Base-by-base conservation (phyloP, 169 alveolate species). In the Eimeria acervulina region DNA sequence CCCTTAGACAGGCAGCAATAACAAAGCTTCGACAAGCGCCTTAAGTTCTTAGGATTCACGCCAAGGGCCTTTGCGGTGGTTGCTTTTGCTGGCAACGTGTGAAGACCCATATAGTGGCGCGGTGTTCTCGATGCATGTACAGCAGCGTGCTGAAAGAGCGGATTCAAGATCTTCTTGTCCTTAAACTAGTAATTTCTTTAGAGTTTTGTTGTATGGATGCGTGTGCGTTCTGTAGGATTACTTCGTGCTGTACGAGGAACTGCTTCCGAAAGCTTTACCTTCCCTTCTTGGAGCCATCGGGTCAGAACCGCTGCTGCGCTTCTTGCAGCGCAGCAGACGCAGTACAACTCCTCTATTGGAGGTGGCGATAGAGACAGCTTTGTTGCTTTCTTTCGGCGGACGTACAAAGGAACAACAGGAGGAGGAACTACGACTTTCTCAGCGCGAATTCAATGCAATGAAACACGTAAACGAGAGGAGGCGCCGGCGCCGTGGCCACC, bases 251-350 rank as follows among this genome's bases (percentile, higher is more conserved):
- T 95, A 74, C 31, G 70, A 36, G 26, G 40, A 84, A 28, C 76
- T 95, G 21, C 90, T 95, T 15, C 96, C 96, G 15, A 42, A 95
- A 44, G 94, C 96, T 1, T 61, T 95, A 8, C 80, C 96, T 38
- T 40, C 84, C 28, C 89, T 95, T 51, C 74, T 95, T 19, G 78
- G 93, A 28, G 93, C 93, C 13, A 31, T 95, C 0, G 91, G 72
- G 84, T 85, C 85, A 28, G 90, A n/a, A 17, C 83, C 44, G 19
- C 70, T 52, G 68, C 95, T 38, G 95, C 95, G 38, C 55, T 95
- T 12, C 85, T 85, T 80, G 47, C 88, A 33, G 83, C 93, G 93
- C 44, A 84, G 80, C 93, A 55, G 33, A 59, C 93, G 80, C 31
- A 72, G 90, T 61, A 72, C 87, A 23, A 47, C 88, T 12, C 93